phyloP scores from a whole-genome alignment of 306 rosid species.

The Cicer cuneatum region DNA sequence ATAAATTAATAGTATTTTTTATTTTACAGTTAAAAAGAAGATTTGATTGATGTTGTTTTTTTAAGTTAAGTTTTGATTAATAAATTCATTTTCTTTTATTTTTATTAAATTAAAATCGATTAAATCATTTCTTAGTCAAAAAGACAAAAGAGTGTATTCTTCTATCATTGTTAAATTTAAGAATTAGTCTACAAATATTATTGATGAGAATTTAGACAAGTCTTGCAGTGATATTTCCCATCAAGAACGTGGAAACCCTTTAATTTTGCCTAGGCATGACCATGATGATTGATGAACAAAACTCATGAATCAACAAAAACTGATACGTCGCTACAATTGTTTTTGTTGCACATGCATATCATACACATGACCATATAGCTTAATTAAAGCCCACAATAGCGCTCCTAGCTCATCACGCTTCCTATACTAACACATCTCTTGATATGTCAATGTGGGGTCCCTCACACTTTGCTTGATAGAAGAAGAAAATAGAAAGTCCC shows the following conservation, averaged over 20 bases:
- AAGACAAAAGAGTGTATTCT: too few relatives aligned
- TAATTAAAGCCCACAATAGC: constrained; percentile 29
- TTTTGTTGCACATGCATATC: constrained; percentile 23
- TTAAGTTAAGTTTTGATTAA: too few relatives aligned
- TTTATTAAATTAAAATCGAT: too few relatives aligned
- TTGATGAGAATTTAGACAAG: constrained; percentile 47
- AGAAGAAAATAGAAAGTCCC: constrained; percentile 26
- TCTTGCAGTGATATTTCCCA: constrained; percentile 26
- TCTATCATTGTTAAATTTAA: too few relatives aligned
- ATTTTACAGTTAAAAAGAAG: too few relatives aligned
- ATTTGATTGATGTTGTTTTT: too few relatives aligned
- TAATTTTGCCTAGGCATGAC: constrained; percentile 15
- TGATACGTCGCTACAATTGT: constrained; percentile 1
- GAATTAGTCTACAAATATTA: background rate
- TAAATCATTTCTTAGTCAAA: too few relatives aligned
- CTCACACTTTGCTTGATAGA: constrained; percentile 4
- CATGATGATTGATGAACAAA: constrained; percentile 18
- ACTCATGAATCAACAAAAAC: background rate
- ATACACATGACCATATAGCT: constrained; percentile 21
- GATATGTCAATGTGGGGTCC: constrained; percentile 48
- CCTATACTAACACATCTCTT: constrained; percentile 19
- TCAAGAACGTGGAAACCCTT: constrained; percentile 40
- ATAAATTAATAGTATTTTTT: too few relatives aligned
- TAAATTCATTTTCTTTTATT: too few relatives aligned
- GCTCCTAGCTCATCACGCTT: constrained; percentile 20